Evolutionary conservation across 108 stramenopile species (phyloP).

Genomic region (Conticribra weissflogii): DNA sequence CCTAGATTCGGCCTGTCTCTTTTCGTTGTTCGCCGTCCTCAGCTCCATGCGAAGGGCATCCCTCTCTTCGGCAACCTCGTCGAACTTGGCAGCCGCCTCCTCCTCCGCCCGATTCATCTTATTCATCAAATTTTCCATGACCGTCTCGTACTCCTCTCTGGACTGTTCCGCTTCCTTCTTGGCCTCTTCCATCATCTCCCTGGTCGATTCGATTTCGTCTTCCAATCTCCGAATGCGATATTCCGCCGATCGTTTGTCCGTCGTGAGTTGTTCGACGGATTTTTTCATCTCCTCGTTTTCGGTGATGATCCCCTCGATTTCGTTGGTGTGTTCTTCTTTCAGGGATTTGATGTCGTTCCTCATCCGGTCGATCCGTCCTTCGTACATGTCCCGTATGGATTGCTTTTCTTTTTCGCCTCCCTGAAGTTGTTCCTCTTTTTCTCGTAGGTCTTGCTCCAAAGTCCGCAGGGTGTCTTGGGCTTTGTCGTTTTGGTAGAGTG

Average conservation of each 20-base stretch:
- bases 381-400: conserved; percentile 36
- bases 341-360: conserved; percentile 26
- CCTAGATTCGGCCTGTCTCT: conserved; percentile 34
- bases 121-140: conserved; percentile 45
- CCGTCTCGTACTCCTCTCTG: conserved; percentile 42
- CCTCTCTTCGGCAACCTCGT: conserved; percentile 21
- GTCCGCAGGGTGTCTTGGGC: conserved; percentile 13
- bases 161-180: conserved; percentile 22
- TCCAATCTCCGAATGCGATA: conserved; percentile 45
- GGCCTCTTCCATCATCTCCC: conserved; percentile 29
- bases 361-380: conserved; percentile 42
- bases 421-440: conserved; percentile 30
- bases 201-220: conserved; percentile 32
- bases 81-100: conserved; percentile 27
- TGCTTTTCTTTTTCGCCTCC: conserved; percentile 34
- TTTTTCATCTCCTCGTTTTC: conserved; percentile 48
- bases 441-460: conserved; percentile 39
- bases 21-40: conserved; percentile 29
- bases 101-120: conserved; percentile 47
- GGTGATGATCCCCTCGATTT: conserved; percentile 20
- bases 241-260: conserved; percentile 41
- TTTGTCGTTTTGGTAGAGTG: conserved; percentile 16
- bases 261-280: conserved; percentile 25
- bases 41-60: conserved; percentile 28
- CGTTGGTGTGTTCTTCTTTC: conserved; percentile 45